Percentiles rank a stretch among this genome's conserved stretches.
Evolutionary conservation across 306 rosid species (phyloP).

Genomic region (peach (Prunus persica)): Prunus_persica_NCBIv2 NC_034009.1:30848001-30848500

Average conservation of each 20-base stretch:
- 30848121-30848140: constrained; percentile 31
- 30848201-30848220: constrained; percentile 28
- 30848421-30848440: no score
- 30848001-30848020: constrained; percentile 34
- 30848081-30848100: constrained; percentile 38
- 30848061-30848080: constrained; percentile 27
- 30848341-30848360: no score
- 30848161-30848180: constrained; percentile 39
- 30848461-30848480: no score
- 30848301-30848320: not conserved
- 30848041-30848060: constrained; percentile 27
- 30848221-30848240: constrained; percentile 19
- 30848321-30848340: not conserved
- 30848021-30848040: constrained; percentile 36
- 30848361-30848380: no score
- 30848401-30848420: no score
- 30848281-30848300: not conserved
- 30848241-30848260: constrained; percentile 50
- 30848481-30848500: not conserved
- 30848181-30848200: constrained; percentile 43
- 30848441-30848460: not conserved
- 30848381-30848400: no score
- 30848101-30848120: constrained; percentile 28
- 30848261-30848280: constrained; percentile 1
- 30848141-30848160: constrained; percentile 31